Evolutionary conservation across 2,329 filamentous ascomycete species (phyloP), one percentile per base, ranked within the genome.

Genomic region (Trichoderma koningiopsis): DNA sequence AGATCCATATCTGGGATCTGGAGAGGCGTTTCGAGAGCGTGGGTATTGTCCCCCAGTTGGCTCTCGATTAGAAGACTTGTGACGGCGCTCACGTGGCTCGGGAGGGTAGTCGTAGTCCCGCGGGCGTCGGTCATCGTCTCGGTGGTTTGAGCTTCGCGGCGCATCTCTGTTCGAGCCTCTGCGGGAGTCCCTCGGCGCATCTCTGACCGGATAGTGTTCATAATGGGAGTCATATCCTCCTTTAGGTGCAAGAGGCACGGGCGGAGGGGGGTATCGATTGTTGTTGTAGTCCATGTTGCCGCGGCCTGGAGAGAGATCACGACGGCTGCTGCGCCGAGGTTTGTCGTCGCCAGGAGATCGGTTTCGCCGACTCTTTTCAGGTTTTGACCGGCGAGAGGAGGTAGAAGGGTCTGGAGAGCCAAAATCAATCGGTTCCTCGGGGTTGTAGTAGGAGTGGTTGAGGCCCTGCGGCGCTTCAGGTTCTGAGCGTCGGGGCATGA

Each of bases 401-500:
- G 69, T 27, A 5, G 64, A 29, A 16, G 57, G 8, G 1, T 29
- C 35, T 22, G 35, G 35, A 11, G 19, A 58, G 33, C 5, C 7
- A 6, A 55, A 22, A 16, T 43, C 58, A 27, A 60, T 16, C 3
- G 59, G 29, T 29, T 47, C 66, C 29, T 69, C 60, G 16, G 69
- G 47, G 6, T 65, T 5, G 19, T 71, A 69, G 35, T 69, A 71
- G 47, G 68, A 68, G 6, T 56, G 33, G 47, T 71, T 70, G 53
- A 70, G 69, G 52, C 69, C 69, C 22, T 43, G 57, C 29, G 52
- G 19, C 14, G 24, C 14, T 13, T 63, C 59, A 2, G 63, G 57
- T 16, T 69, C 68, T 13, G 37, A 19, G 56, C 47, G 55, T 16
- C 63, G 52, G 5, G 65, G 56, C 57, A 61, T 61, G 33, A 49